These are phyloP conservation scores for Komagataea norvegica DNA, from an alignment of 1,139 yeast genomes.

Conservation along the genomic window DNA sequence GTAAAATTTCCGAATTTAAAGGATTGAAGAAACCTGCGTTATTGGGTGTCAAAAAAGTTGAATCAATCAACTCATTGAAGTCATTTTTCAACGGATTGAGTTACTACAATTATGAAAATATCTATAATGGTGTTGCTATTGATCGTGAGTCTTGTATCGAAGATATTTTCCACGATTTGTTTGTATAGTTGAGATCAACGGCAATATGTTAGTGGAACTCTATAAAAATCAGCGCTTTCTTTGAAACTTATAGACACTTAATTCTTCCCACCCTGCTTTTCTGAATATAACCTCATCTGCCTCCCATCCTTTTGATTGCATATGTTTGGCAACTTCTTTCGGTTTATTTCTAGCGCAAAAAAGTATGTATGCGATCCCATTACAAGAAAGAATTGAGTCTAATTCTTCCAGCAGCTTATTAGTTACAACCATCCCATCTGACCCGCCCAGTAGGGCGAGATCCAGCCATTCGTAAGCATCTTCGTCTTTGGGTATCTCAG, in stretches of 20 bases:
- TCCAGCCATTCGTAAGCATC: conserved; percentile 70
- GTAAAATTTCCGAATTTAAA: conserved; percentile 14
- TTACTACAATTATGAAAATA: conserved; percentile 67
- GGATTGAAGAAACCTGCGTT: conserved; percentile 42
- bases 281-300: conserved; percentile 50
- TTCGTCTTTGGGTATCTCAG: conserved; percentile 38
- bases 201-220: no score
- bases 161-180: conserved; percentile 56
- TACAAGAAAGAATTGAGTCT: conserved; percentile 40
- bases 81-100: conserved; percentile 70
- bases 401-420: conserved; percentile 52
- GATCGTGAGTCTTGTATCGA: conserved; percentile 47
- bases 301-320: conserved; percentile 53
- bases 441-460: conserved; percentile 84
- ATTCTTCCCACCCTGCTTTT: conserved; percentile 96
- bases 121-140: conserved; percentile 49
- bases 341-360: conserved; percentile 91
- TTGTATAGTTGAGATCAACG: conserved; percentile 21
- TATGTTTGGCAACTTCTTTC: conserved; percentile 43
- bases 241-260: conserved; percentile 59
- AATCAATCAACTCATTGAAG: conserved; percentile 48
- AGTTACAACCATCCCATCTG: conserved; percentile 85
- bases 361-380: conserved; percentile 75
- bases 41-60: conserved; percentile 39
- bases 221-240: conserved; percentile 17